These are phyloP conservation scores for Cordyceps javanica DNA, from an alignment of 2,329 filamentous ascomycete genomes.

Conservation along the genomic window DNA sequence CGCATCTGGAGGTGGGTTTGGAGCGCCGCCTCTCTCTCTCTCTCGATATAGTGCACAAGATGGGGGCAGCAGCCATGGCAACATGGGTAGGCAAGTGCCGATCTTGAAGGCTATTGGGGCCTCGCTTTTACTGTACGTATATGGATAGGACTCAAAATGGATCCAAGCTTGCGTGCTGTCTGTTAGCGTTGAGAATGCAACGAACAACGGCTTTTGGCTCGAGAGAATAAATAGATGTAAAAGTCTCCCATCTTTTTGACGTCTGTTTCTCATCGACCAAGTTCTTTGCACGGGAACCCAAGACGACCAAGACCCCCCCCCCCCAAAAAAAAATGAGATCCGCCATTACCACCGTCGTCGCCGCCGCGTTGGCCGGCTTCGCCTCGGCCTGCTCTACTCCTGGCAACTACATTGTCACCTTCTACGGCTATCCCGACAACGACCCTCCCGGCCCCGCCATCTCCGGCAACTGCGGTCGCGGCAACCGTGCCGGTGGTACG, in stretches of 20 bases:
- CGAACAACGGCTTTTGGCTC: neutral
- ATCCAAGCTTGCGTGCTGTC: neutral
- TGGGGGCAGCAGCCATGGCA: neutral
- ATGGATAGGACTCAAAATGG: neutral
- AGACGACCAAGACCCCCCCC: neutral
- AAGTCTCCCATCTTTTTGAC: neutral
- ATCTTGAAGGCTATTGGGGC: neutral
- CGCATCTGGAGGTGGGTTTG: neutral
- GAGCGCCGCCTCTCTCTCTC: neutral
- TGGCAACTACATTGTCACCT: constrained; percentile 17
- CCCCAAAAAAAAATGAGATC: constrained; percentile 18
- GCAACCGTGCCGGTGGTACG: constrained; percentile 16
- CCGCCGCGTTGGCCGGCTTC: constrained; percentile 14
- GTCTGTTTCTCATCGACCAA: neutral
- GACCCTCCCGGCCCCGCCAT: constrained; percentile 16
- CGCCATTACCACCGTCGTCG: constrained; percentile 13
- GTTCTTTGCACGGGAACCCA: neutral
- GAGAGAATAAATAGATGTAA: neutral
- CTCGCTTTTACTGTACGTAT: neutral
- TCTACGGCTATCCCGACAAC: constrained; percentile 19
- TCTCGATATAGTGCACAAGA: neutral
- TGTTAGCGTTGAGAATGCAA: neutral
- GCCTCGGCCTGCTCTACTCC: constrained; percentile 17
- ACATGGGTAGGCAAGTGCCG: neutral
- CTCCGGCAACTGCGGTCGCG: constrained; percentile 17